Evolutionary conservation across 1,139 yeast genomes (phyloP).

Genomic region (Suhomyces coccinellae): DNA sequence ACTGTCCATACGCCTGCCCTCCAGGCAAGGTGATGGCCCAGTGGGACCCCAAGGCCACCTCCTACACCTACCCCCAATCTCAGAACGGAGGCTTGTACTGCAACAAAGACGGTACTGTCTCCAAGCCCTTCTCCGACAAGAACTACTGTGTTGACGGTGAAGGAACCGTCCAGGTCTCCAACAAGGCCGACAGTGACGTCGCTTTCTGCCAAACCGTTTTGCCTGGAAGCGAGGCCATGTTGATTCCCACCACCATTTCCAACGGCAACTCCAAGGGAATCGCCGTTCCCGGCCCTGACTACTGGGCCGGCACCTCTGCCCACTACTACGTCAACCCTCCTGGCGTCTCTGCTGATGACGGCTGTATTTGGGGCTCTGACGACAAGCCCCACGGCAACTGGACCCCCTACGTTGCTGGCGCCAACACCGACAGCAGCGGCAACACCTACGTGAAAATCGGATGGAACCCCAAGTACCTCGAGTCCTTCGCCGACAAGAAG

Average conservation of each 20-base stretch:
- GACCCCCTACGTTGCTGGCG: constrained; percentile 93
- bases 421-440: constrained; percentile 68
- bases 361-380: constrained; percentile 81
- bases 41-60: constrained; percentile 64
- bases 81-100: constrained; percentile 83
- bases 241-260: constrained; percentile 73
- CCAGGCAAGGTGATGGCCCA: constrained; percentile 81
- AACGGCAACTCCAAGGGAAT: constrained; percentile 48
- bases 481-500: constrained; percentile 51
- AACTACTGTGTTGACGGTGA: constrained; percentile 75
- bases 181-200: constrained; percentile 53
- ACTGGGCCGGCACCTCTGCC: constrained; percentile 77
- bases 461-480: constrained; percentile 85
- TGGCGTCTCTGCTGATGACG: constrained; percentile 74
- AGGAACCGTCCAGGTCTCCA: constrained; percentile 65
- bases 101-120: constrained; percentile 63
- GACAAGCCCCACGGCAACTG: constrained; percentile 77
- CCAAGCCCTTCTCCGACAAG: constrained; percentile 59
- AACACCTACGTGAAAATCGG: constrained; percentile 81
- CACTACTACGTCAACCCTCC: constrained; percentile 88
- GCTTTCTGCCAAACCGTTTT: constrained; percentile 91
- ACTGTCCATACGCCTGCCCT: constrained; percentile 88
- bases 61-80: constrained; percentile 67
- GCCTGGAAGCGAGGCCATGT: constrained; percentile 93
- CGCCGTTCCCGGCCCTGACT: constrained; percentile 82